Conservation (phyloP, 768 basidiomycete species). For the Sutorius australiensis region DNA sequence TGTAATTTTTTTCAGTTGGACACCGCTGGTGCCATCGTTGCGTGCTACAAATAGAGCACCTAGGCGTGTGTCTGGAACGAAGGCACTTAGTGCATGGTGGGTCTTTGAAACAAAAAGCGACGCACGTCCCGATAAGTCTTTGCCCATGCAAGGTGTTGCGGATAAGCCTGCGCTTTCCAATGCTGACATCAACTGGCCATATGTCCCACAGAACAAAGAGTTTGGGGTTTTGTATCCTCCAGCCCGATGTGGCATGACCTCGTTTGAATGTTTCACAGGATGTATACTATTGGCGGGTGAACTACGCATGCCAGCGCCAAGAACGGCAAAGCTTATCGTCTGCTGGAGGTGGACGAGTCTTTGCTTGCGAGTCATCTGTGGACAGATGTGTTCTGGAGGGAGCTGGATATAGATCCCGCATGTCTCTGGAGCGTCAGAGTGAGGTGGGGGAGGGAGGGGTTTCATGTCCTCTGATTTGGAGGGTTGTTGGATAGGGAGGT, state of each 20-base stretch:
- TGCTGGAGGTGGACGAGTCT: conserved; percentile 31
- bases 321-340: conserved; percentile 36
- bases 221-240: conserved; percentile 20
- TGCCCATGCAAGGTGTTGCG: conserved; percentile 29
- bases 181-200: conserved; percentile 41
- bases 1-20: conserved; percentile 39
- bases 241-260: not conserved
- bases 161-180: conserved; percentile 36
- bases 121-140: conserved; percentile 32
- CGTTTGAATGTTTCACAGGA: not conserved
- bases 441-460: conserved; percentile 18
- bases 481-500: not conserved
- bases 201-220: conserved; percentile 41
- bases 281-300: conserved; percentile 18
- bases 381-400: conserved; percentile 1
- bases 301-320: conserved; percentile 39
- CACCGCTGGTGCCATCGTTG: conserved; percentile 23
- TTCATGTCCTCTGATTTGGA: conserved; percentile 5
- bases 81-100: not conserved
- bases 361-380: conserved; percentile 18
- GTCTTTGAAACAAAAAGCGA: not conserved
- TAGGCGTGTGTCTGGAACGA: conserved; percentile 34
- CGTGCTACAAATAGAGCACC: conserved; percentile 41
- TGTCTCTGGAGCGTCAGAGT: conserved; percentile 1
- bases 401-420: conserved; percentile 27